Base-by-base conservation (phyloP, 345 rosid species). In the Kernera saxatilis region DNA sequence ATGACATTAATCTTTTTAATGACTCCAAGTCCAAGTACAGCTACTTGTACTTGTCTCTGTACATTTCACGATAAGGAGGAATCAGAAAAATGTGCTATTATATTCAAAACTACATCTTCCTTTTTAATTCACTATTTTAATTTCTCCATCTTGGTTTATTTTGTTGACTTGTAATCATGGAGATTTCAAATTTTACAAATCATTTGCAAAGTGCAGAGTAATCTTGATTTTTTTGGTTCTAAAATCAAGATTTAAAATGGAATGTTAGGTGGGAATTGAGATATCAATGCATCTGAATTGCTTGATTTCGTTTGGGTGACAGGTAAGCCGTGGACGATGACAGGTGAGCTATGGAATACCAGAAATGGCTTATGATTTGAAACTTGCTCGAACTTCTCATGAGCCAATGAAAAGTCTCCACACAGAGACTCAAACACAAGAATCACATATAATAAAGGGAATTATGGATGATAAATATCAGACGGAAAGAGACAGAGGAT, bases 31-130 rank as follows among this genome's bases (percentile, higher is more conserved):
- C 39, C 70, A 62, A 36, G 70, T 76, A 69, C 70, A 76, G 44
- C 71, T 69, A 69, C 53, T 46, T 76, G 75, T 69, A 76, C 75
- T 69, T 69, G 75, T 75, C 58, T 75, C 29, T 52, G 50, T 59
- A 68, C 64, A 43, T 41, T 64, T 74, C 43, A 65, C 37, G 72
- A 67, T 57, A 60, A 41, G 32, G 36, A 59, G 46, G 63, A 67
- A 67, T 51, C 64, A 59, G 7, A 13, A 32, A 27, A 3, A 57
- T 41, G 49, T 32, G n/a, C n/a, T 49, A 49, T 33, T 58, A 50
- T 57, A 51, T 68, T 51, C 63, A 32, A 59, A 44, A 51, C 11
- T 49, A 21, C 19, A 56, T 29, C 36, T 21, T 25, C 14, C 14
- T 33, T 40, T 54, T 21, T 17, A 8, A 8, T 27, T 55, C 30